A percentile compares a stretch with the other conserved stretches of the same genome.
Conservation (phyloP, 345 rosid species). For the Carallia pectinifolia region DNA sequence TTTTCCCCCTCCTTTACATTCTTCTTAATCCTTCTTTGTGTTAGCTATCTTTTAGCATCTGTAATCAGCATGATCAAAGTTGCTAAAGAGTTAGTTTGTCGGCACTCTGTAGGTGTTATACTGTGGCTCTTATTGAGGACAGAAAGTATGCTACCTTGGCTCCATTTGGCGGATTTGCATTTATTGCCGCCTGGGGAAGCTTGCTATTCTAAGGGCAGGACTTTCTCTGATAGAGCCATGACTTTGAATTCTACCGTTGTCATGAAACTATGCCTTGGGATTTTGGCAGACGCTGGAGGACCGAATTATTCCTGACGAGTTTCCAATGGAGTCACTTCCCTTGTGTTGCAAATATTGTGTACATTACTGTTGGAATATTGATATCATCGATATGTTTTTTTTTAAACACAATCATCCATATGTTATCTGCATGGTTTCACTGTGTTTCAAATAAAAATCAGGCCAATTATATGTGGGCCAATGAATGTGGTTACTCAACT, state of each 20-base stretch:
- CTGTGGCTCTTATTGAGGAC: slow-evolving; percentile 81
- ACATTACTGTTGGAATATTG: too few species aligned
- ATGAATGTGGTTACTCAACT: too few species aligned
- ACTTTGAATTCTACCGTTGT: too few species aligned
- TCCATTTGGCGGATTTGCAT: slow-evolving; percentile 89
- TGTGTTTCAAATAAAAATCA: too few species aligned
- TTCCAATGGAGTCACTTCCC: too few species aligned
- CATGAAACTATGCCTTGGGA: background rate
- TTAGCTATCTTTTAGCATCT: background rate
- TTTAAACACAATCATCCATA: too few species aligned
- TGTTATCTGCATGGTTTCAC: too few species aligned
- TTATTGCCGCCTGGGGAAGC: slow-evolving; percentile 84
- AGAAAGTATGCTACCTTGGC: slow-evolving; percentile 70
- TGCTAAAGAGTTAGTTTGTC: background rate
- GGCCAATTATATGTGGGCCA: too few species aligned
- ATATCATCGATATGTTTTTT: too few species aligned
- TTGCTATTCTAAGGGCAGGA: slow-evolving; percentile 48
- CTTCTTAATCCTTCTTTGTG: background rate
- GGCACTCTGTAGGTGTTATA: slow-evolving; percentile 62
- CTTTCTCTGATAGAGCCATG: background rate
- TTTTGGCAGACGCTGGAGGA: background rate
- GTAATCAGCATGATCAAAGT: background rate
- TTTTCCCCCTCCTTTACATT: too few species aligned
- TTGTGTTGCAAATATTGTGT: too few species aligned
- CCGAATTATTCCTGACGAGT: too few species aligned